phyloP scores from a whole-genome alignment of 257 asterid genomes.

The Rauvolfia tetraphylla region DNA sequence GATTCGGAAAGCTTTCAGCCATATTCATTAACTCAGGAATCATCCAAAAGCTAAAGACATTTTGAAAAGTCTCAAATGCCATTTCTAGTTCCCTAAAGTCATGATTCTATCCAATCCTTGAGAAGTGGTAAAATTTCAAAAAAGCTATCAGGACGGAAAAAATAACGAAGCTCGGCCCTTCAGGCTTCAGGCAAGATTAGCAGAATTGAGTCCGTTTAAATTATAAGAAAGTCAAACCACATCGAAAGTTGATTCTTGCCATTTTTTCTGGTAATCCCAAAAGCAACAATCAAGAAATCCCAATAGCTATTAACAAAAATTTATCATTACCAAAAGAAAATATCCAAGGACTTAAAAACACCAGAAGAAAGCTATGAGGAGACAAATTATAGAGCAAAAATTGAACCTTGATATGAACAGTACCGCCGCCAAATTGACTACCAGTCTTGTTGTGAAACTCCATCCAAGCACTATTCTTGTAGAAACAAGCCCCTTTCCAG shows the following conservation, averaged over 20 bases:
- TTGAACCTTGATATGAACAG: constrained; percentile 75
- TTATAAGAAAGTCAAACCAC: background rate
- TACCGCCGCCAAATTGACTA: constrained; percentile 74
- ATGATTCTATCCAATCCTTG: background rate
- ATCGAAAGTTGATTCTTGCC: background rate
- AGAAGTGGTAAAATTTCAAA: background rate
- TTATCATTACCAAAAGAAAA: constrained; percentile 3
- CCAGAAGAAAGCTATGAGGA: background rate
- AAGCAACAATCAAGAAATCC: constrained; percentile 1
- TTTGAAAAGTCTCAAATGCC: background rate
- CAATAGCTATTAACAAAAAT: background rate
- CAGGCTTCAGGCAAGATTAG: background rate
- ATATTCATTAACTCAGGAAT: background rate
- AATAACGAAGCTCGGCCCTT: background rate
- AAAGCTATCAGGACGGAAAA: background rate
- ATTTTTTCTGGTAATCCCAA: background rate
- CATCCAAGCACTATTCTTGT: constrained; percentile 69
- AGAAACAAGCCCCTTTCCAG: constrained; percentile 88
- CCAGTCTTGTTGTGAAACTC: constrained; percentile 63
- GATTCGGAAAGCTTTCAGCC: background rate
- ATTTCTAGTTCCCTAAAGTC: background rate
- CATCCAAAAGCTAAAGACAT: background rate
- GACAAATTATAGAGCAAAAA: background rate
- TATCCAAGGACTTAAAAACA: background rate
- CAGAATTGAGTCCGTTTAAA: background rate